Conservation (phyloP, 257 asterid species). For the Solanum neorickii region DNA sequence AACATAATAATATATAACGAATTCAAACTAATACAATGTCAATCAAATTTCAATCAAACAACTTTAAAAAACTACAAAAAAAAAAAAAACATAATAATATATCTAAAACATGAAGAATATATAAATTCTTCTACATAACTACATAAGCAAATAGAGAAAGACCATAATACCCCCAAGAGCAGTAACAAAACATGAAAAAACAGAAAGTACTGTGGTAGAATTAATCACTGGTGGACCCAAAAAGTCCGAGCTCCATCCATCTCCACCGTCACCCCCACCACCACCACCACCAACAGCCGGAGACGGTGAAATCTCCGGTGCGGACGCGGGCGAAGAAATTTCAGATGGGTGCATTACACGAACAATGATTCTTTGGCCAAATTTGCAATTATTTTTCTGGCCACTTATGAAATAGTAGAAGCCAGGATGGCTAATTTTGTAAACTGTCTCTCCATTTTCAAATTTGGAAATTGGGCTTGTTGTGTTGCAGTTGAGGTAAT, state of each 20-base stretch:
- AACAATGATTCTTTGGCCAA: constrained; percentile 51
- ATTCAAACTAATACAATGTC: background rate
- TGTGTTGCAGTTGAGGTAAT: constrained; percentile 35
- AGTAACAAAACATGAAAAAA: constrained; percentile 17
- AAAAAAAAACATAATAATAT: background rate
- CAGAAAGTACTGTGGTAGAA: constrained; percentile 13
- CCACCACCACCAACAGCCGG: background rate
- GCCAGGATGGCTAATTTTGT: constrained; percentile 36
- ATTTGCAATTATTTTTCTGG: constrained; percentile 35
- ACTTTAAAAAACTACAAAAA: background rate
- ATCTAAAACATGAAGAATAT: background rate
- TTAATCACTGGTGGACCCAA: constrained; percentile 12
- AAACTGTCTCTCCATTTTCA: constrained; percentile 40
- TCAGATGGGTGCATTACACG: constrained; percentile 51
- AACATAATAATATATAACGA: background rate
- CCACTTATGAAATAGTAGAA: constrained; percentile 74
- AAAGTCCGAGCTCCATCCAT: constrained; percentile 1
- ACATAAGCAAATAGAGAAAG: constrained; percentile 16
- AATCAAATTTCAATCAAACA: background rate
- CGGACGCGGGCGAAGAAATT: constrained; percentile 17
- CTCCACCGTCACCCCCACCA: background rate
- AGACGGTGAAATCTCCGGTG: constrained; percentile 18
- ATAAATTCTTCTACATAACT: constrained; percentile 18
- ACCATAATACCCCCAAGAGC: constrained; percentile 14
- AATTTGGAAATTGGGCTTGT: constrained; percentile 41